Conservation (phyloP, 371 early-diverging fungal genomes). For the Mucor irregularis region DNA sequence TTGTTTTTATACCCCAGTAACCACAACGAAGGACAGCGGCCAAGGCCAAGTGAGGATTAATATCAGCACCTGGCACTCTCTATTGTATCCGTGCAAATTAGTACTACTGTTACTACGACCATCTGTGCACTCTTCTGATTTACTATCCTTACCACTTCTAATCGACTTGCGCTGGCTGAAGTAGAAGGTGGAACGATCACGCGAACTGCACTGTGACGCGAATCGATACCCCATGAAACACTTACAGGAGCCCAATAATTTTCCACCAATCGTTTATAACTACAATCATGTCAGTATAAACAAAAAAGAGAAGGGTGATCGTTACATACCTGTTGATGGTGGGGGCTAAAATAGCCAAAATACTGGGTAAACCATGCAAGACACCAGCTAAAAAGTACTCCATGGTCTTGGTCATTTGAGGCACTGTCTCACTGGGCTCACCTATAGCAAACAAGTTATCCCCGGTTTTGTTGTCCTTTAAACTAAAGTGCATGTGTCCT, state of each 20-base stretch:
- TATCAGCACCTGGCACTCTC: constrained; percentile 85
- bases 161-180: constrained; percentile 62
- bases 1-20: constrained; percentile 70
- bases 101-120: background rate
- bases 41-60: constrained; percentile 78
- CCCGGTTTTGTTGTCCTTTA: constrained; percentile 48
- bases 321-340: constrained; percentile 68
- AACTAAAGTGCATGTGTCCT: constrained; percentile 81
- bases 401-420: constrained; percentile 58
- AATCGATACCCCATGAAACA: constrained; percentile 81
- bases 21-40: constrained; percentile 83
- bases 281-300: constrained; percentile 15
- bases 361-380: constrained; percentile 70
- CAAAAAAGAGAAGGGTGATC: background rate
- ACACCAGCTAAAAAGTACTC: constrained; percentile 77
- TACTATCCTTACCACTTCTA: constrained; percentile 62
- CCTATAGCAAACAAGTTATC: constrained; percentile 58
- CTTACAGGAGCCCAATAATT: constrained; percentile 88
- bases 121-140: constrained; percentile 1
- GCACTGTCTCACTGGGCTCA: constrained; percentile 14
- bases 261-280: constrained; percentile 83
- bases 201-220: constrained; percentile 75
- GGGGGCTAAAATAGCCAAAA: constrained; percentile 78
- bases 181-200: constrained; percentile 76
- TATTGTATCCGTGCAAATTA: constrained; percentile 5